Conservation (phyloP, 2,329 filamentous ascomycete species). For the Pseudocercospora fijiensis region DNA sequence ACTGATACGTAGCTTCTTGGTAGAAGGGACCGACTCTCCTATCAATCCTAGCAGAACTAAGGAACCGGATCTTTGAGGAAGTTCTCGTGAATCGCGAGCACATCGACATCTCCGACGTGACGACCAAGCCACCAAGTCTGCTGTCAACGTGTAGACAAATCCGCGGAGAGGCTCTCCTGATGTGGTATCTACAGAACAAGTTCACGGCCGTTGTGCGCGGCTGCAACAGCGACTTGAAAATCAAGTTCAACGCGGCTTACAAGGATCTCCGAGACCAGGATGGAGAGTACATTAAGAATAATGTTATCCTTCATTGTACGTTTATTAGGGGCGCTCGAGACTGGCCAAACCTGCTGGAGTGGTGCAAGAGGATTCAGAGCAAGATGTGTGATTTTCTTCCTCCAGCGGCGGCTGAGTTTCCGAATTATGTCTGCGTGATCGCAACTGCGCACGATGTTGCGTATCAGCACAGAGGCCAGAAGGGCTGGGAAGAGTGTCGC, state of each 20-base stretch:
- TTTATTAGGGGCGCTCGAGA: background rate
- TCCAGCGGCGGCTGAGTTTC: background rate
- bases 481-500: background rate
- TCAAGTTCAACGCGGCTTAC: background rate
- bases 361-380: background rate
- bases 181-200: background rate
- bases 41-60: background rate
- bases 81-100: background rate
- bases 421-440: background rate
- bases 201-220: background rate
- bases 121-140: background rate
- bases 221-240: background rate
- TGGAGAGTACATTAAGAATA: background rate
- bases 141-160: background rate
- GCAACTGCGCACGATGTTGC: background rate
- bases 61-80: constrained; percentile 5
- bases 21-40: background rate
- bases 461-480: background rate
- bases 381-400: background rate
- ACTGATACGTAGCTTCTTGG: background rate
- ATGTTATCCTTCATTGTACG: background rate
- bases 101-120: background rate
- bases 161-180: background rate
- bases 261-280: background rate
- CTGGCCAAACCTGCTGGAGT: background rate